Conservation (phyloP, 176 grass and related monocot genomes). For the Zea luxurians region DNA sequence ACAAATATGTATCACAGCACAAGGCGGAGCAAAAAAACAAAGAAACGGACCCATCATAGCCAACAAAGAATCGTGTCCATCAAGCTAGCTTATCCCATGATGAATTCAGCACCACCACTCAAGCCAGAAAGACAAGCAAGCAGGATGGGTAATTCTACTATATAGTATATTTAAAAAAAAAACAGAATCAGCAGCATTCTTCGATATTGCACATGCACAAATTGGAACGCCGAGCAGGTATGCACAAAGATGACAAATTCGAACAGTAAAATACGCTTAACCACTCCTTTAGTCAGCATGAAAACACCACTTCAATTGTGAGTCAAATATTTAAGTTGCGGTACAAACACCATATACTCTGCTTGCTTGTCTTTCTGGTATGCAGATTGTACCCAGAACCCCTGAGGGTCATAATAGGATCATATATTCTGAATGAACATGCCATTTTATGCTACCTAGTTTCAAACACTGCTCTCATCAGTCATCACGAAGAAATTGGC, state of each 20-base stretch:
- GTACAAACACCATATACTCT: background rate
- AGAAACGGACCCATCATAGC: no score
- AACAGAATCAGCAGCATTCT: background rate
- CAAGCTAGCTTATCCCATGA: background rate
- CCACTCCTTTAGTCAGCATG: background rate
- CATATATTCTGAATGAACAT: background rate
- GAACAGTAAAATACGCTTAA: background rate
- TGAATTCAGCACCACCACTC: background rate
- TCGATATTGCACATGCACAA: background rate
- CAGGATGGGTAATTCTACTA: background rate
- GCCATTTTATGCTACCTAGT: slow-evolving; percentile 4
- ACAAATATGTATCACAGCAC: background rate
- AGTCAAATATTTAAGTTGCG: background rate
- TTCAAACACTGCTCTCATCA: background rate
- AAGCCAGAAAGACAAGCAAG: background rate
- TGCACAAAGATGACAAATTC: background rate
- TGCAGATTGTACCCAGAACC: background rate
- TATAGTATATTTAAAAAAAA: background rate
- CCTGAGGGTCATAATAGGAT: background rate
- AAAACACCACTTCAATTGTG: background rate
- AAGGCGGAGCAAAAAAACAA: no score
- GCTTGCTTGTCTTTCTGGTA: no score
- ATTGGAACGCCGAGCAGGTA: no score
- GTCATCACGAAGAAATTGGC: background rate
- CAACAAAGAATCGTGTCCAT: background rate